phyloP scores from a whole-genome alignment of 441 rosid genomes.

The Kokia cookei region DNA sequence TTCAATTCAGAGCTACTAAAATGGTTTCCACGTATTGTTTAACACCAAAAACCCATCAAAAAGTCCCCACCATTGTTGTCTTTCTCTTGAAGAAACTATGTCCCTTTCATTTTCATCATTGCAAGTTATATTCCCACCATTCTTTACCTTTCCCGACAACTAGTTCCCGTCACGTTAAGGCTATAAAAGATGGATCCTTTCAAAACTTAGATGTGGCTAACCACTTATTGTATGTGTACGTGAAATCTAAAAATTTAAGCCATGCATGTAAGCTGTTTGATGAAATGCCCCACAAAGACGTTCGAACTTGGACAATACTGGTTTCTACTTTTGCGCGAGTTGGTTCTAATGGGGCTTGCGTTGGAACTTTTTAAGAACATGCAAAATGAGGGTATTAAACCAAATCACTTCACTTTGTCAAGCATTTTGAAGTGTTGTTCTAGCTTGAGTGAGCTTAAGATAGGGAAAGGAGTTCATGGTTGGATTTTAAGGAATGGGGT shows the following conservation, averaged over 20 bases:
- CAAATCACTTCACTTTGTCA: conserved; percentile 48
- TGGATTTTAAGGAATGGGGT: conserved; percentile 40
- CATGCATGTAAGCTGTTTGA: conserved; percentile 38
- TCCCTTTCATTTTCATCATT: neutral
- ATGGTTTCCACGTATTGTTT: neutral
- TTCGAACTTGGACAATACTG: conserved; percentile 40
- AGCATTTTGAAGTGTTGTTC: conserved; percentile 44
- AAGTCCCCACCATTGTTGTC: neutral
- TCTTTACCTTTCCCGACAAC: neutral
- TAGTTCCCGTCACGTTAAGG: conserved; percentile 24
- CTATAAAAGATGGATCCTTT: conserved; percentile 31
- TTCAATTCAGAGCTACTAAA: neutral
- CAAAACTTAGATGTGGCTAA: conserved; percentile 10
- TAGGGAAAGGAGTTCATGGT: conserved; percentile 44
- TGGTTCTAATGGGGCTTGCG: conserved; percentile 14
- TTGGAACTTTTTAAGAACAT: conserved; percentile 28
- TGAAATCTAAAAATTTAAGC: conserved; percentile 2
- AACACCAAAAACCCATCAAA: neutral
- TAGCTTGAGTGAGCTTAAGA: conserved; percentile 22
- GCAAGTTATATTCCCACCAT: neutral
- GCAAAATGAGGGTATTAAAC: conserved; percentile 28
- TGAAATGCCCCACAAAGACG: conserved; percentile 31
- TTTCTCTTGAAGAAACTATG: neutral
- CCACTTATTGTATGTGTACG: conserved; percentile 17
- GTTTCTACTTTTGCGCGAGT: conserved; percentile 30